Conservation (phyloP, 1,284 basidiomycete species). For the Sanguinoderma infundibulare region DNA sequence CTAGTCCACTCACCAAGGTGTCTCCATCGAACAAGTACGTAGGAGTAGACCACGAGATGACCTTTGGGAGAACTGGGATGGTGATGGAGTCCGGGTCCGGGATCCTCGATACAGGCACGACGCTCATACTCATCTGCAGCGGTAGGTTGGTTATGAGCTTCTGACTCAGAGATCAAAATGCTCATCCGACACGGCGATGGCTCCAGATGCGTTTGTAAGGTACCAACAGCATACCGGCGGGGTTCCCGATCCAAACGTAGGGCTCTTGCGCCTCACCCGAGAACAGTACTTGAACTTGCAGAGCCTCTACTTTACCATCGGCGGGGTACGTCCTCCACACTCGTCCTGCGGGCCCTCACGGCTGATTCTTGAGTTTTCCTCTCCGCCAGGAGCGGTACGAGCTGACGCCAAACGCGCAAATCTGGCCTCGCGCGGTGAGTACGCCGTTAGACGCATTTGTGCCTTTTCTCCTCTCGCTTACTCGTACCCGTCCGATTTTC, state of each 20-base stretch:
- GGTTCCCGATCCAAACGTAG: slow-evolving; percentile 47
- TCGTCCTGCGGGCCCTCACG: not conserved
- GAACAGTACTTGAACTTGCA: slow-evolving; percentile 54
- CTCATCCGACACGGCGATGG: not conserved
- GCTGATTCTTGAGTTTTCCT: not conserved
- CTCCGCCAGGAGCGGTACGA: slow-evolving; percentile 18
- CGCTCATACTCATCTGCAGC: slow-evolving; percentile 41
- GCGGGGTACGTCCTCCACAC: slow-evolving; percentile 30
- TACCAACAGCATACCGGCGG: slow-evolving; percentile 58
- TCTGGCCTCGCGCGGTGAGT: slow-evolving; percentile 28
- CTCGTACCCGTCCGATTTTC: not conserved
- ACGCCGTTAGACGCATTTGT: not conserved
- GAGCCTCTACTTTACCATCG: slow-evolving; percentile 58
- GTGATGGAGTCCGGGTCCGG: slow-evolving; percentile 29
- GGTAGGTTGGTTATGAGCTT: slow-evolving; percentile 35
- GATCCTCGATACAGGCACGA: slow-evolving; percentile 37
- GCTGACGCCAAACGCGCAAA: slow-evolving; percentile 26
- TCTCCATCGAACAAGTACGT: slow-evolving; percentile 40
- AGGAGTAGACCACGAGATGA: slow-evolving; percentile 31
- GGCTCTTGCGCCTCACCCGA: slow-evolving; percentile 56
- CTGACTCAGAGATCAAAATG: not conserved
- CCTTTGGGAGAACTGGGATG: slow-evolving; percentile 17
- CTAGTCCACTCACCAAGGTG: slow-evolving; percentile 34
- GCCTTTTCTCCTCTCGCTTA: slow-evolving; percentile 29
- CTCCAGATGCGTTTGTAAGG: slow-evolving; percentile 50